A percentile compares a stretch with the other conserved stretches of the same genome.
Evolutionary conservation across 169 alveolate genomes (phyloP).

Genomic region (Perkinsus olseni): DNA sequence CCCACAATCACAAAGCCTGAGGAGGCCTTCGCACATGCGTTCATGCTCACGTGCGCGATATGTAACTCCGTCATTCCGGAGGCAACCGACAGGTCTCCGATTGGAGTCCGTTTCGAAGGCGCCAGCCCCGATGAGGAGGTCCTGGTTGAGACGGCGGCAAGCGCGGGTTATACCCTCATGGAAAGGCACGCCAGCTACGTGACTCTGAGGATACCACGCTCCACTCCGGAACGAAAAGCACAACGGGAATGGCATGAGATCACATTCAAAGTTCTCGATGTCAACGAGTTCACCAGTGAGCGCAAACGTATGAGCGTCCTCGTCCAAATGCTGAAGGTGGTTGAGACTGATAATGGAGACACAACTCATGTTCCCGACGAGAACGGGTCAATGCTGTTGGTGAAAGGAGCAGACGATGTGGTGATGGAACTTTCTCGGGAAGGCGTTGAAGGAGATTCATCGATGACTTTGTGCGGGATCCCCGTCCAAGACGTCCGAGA

Average conservation of each 20-base stretch:
- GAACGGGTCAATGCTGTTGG: background rate
- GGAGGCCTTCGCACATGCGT: background rate
- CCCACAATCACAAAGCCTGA: background rate
- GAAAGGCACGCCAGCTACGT: background rate
- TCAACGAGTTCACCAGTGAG: slow-evolving; percentile 44
- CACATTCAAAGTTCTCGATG: slow-evolving; percentile 16
- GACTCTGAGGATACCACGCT: background rate
- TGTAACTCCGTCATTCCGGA: slow-evolving; percentile 19
- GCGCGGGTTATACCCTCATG: slow-evolving; percentile 9
- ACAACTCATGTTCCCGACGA: background rate
- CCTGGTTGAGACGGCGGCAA: slow-evolving; percentile 18
- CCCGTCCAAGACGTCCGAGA: background rate
- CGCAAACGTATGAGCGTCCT: slow-evolving; percentile 48
- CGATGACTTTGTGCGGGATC: background rate
- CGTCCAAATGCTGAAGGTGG: background rate
- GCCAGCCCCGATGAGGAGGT: slow-evolving; percentile 34
- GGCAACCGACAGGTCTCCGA: background rate
- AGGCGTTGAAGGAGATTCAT: background rate
- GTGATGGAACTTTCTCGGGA: slow-evolving; percentile 8
- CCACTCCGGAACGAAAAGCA: background rate
- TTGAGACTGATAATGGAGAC: background rate
- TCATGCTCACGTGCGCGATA: background rate
- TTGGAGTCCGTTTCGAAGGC: background rate
- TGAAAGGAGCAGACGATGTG: slow-evolving; percentile 34
- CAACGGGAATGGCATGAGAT: background rate